Evolutionary conservation across 2,329 filamentous ascomycete genomes (phyloP).

Genomic region (Phaeosphaeria sp.): DNA sequence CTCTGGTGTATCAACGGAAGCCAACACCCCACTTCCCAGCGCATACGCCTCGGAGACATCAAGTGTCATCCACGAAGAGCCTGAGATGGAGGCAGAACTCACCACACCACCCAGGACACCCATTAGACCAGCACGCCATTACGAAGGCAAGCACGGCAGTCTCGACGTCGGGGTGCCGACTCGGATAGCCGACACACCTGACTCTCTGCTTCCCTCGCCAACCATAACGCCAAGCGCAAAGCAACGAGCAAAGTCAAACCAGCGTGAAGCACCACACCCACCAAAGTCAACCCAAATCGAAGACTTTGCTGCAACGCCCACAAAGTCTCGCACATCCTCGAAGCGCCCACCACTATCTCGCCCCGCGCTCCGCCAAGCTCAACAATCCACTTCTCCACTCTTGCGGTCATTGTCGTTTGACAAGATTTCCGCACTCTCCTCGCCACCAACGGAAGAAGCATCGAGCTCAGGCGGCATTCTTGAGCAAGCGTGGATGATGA

Average conservation of each 20-base stretch:
- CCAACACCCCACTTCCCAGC: slow-evolving; percentile 58
- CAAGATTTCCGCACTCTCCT: slow-evolving; percentile 34
- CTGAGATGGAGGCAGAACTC: slow-evolving; percentile 39
- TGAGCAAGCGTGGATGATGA: slow-evolving; percentile 86
- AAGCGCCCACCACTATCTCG: slow-evolving; percentile 37
- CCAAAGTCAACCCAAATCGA: slow-evolving; percentile 1
- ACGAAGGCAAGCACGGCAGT: slow-evolving; percentile 31
- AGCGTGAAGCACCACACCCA: slow-evolving; percentile 15
- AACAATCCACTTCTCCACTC: slow-evolving; percentile 44
- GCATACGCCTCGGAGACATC: slow-evolving; percentile 65
- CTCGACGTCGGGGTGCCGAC: slow-evolving; percentile 34
- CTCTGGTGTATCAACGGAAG: slow-evolving; percentile 60
- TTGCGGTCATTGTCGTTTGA: slow-evolving; percentile 45
- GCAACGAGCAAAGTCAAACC: slow-evolving; percentile 24
- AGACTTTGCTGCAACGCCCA: slow-evolving; percentile 6
- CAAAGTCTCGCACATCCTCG: slow-evolving; percentile 11
- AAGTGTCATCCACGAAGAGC: slow-evolving; percentile 44
- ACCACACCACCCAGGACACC: slow-evolving; percentile 42
- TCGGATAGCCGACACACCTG: slow-evolving; percentile 27
- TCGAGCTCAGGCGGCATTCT: slow-evolving; percentile 61
- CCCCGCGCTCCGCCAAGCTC: slow-evolving; percentile 37
- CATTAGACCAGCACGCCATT: slow-evolving; percentile 23
- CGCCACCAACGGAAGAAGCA: slow-evolving; percentile 31
- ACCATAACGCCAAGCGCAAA: slow-evolving; percentile 23
- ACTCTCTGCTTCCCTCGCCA: slow-evolving; percentile 34